Evolutionary conservation across 73 alveolate genomes (phyloP), one percentile per base, ranked within the genome.

Genomic region (Paramecium caudatum): DNA sequence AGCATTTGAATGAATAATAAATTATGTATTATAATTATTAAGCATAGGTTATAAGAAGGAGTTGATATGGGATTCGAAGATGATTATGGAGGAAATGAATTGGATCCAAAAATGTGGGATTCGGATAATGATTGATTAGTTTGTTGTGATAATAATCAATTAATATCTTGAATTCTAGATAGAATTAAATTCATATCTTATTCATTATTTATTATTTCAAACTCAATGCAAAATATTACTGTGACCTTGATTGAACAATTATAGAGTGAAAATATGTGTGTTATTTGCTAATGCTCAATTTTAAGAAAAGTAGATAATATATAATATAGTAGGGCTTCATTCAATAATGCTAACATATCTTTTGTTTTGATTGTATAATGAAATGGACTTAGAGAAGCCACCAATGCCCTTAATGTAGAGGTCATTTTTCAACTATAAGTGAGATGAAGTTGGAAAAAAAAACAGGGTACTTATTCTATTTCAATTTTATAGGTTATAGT

Each of bases 1-100:
- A 94, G 43, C 91, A 90, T 16, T 86, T 96, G 91, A 96, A 94
- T 43, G 93, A 86, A 86, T 23, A 86, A 86, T 45, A 41, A 69
- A 46, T 82, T 36, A 36, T 36, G 43, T 34, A 33, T 34, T 21
- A 36, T 37, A 61, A 34, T 61, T 13, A 21, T 61, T 61, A 61
- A 13, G 19, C 16, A 84, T 82, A 37, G 82, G 61, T 15, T 84
- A 27, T 17, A 39, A 86, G 78, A 34, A 16, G 84, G 93, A 34
- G 87, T 34, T 23, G 93, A 86, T 41, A 43, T 62, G 61, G 82
- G 45, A 41, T 70, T 70, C 36, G 63, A 62, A 27, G 61, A 86
- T 41, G 93, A 86, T 23, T 55, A 86, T 30, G 93, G 47, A 12
- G 93, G 48, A 13, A 41, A 63, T 30, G 93, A 46, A 41, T 86